Conservation (phyloP, 2,329 filamentous ascomycete genomes). For the Diaporthe vexans region DNA sequence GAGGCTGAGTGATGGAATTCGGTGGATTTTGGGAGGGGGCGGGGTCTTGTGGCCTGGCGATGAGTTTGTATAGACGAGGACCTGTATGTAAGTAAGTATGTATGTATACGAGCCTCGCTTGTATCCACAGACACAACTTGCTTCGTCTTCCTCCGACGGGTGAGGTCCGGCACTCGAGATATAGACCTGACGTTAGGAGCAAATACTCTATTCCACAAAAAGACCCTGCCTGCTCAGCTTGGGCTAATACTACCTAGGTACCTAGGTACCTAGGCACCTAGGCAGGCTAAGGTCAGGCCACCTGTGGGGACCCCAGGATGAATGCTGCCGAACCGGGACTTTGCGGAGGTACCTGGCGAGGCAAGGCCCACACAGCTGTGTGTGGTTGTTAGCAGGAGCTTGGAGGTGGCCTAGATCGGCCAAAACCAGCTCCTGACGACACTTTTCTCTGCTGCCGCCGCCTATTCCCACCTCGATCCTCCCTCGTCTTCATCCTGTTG, state of each 20-base stretch:
- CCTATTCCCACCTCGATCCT: neutral
- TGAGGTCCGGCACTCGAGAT: neutral
- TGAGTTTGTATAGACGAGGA: neutral
- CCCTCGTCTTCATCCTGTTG: neutral
- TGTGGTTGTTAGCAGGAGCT: slow-evolving; percentile 2
- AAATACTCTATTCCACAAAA: neutral
- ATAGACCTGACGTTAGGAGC: neutral
- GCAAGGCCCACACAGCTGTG: too few species aligned
- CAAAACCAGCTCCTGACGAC: slow-evolving; percentile 8
- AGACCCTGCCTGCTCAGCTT: neutral
- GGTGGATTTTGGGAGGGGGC: neutral
- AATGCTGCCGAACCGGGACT: slow-evolving; percentile 18
- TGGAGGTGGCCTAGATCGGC: slow-evolving; percentile 8
- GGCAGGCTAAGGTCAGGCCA: slow-evolving; percentile 15
- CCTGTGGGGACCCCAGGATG: slow-evolving; percentile 27
- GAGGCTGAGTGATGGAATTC: neutral
- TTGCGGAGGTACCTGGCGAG: slow-evolving; percentile 13
- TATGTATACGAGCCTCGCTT: too few species aligned
- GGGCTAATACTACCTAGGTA: too few species aligned
- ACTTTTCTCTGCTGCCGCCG: neutral
- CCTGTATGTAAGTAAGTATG: neutral
- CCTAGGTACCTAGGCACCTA: too few species aligned
- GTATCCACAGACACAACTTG: neutral
- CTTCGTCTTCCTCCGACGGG: neutral
- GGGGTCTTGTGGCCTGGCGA: neutral